These are phyloP conservation scores for Colletotrichum limetticola DNA, from an alignment of 2,329 filamentous ascomycete genomes.

Conservation along the genomic window DNA sequence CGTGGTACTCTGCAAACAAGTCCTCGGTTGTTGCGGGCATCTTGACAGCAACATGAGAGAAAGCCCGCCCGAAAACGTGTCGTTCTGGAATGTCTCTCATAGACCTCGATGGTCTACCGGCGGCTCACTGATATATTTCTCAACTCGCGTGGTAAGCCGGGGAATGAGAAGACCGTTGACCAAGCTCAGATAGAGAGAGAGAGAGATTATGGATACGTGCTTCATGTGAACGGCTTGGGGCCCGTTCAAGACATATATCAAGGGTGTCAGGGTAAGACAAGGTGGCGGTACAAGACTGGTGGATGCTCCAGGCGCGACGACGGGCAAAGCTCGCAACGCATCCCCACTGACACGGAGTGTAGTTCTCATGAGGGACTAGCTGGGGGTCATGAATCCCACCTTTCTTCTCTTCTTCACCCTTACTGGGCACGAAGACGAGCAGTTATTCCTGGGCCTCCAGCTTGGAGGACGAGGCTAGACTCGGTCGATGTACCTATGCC, in stretches of 20 bases:
- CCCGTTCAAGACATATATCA: conserved; percentile 30
- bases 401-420: background rate
- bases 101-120: background rate
- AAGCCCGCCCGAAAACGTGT: conserved; percentile 6
- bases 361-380: conserved; percentile 12
- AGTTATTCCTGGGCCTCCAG: conserved; percentile 9
- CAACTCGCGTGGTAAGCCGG: conserved; percentile 18
- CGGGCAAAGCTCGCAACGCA: conserved; percentile 2
- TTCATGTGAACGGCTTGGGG: conserved; percentile 9
- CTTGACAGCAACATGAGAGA: conserved; percentile 6
- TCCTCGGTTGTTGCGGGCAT: conserved; percentile 36
- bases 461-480: conserved; percentile 4
- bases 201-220: background rate
- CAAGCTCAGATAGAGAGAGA: conserved; percentile 12
- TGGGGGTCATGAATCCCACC: background rate
- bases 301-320: conserved; percentile 21
- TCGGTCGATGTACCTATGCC: background rate
- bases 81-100: conserved; percentile 26
- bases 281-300: conserved; percentile 19
- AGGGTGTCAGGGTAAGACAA: conserved; percentile 31
- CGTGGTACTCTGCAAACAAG: conserved; percentile 54
- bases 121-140: conserved; percentile 18
- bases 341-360: conserved; percentile 8
- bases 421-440: conserved; percentile 1
- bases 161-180: conserved; percentile 5